Base-by-base conservation (phyloP, 2,329 filamentous ascomycete species). In the Apiospora hydei region DNA sequence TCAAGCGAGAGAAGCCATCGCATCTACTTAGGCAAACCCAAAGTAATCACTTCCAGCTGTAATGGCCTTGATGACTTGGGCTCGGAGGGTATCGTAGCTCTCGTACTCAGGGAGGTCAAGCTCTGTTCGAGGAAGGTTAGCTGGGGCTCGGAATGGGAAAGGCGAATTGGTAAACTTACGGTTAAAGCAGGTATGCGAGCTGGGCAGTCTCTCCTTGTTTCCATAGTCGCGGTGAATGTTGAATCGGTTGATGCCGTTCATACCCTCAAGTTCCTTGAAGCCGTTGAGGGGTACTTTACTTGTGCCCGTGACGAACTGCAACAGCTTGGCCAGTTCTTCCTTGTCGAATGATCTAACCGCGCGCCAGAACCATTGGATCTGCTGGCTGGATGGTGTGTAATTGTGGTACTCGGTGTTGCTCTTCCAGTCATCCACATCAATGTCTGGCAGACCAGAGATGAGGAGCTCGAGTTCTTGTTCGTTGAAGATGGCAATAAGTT, bases 321-420 rank as follows among this genome's bases (percentile, higher is more conserved):
- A 88, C 74, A 99, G 86, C 84, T 99, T 99, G 77, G 96, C 96
- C 73, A 94, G 94, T 84, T 99, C 97, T 85, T 99, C 97, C 85
- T 98, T 98, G 86, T 98, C 97, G 80, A 98, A 99, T 5, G 95
- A 98, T 77, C 96, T 92, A 61, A 99, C 91, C 38, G 96, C 96
- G 79, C 97, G 93, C 96, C 96, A 99, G 90, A 99, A 99, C 96
- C 96, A 99, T 82, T 98, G 95, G 73, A 99, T 98, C 81, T 99
- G 97, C 64, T 94, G 94, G 3, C 96, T 98, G 0, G 95, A 96
- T 44, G 94, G 92, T 5, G 91, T 94, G 85, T 99, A 99, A 83
- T 98, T 98, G 84, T 98, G 96, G 78, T 99, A 98, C 81, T 99
- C 97, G 2, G 96, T 97, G 83, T 98, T 98, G 84, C 94, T 95